Evolutionary conservation across 495 filamentous ascomycete species (phyloP).

Genomic region (Podospora comata): DNA sequence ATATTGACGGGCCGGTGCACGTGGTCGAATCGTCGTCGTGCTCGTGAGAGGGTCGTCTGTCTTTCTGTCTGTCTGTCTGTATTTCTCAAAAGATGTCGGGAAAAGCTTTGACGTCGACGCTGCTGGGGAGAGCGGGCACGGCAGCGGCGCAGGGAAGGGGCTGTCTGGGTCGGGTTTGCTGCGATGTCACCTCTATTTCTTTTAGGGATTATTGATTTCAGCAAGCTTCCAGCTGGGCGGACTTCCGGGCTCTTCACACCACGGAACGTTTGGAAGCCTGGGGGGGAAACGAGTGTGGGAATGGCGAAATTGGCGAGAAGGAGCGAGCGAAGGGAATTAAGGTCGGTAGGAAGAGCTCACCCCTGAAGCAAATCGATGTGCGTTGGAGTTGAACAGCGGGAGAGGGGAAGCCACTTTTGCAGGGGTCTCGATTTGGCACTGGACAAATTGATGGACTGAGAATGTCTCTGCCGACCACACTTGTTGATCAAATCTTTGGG

Average conservation of each 20-base stretch:
- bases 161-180: background rate
- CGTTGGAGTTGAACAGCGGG: conserved; percentile 3
- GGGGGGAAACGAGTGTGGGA: background rate
- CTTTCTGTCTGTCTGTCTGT: too few relatives aligned
- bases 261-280: background rate
- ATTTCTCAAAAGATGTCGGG: background rate
- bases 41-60: background rate
- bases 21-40: background rate
- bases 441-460: background rate
- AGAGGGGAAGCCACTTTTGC: conserved; percentile 12
- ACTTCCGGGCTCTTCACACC: background rate
- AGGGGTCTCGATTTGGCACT: background rate
- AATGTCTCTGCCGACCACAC: background rate
- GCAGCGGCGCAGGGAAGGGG: background rate
- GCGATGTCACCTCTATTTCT: too few relatives aligned
- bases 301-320: background rate
- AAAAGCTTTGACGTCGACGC: background rate
- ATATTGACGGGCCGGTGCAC: background rate
- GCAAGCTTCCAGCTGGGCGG: background rate
- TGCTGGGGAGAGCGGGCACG: background rate
- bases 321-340: background rate
- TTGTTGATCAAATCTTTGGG: too few relatives aligned
- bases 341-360: background rate
- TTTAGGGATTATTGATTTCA: background rate
- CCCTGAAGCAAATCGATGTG: conserved; percentile 8